phyloP scores from a whole-genome alignment of 169 alveolate genomes.

The Plasmodium blacklocki region DNA sequence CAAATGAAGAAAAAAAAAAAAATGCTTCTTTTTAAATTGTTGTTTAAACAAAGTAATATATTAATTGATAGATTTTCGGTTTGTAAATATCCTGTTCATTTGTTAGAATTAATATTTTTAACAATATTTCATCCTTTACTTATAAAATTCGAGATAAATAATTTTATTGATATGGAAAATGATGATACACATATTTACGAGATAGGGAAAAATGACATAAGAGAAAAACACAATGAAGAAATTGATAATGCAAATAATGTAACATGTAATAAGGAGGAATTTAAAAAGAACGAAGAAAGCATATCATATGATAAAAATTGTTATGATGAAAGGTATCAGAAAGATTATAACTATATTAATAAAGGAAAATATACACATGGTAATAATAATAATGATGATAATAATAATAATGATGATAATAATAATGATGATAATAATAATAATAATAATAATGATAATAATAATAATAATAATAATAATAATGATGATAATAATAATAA shows the following conservation, averaged over 20 bases:
- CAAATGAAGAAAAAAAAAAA: neutral
- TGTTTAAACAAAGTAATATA: constrained; percentile 30
- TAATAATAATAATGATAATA: too few relatives aligned
- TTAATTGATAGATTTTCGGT: constrained; percentile 28
- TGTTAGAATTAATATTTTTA: constrained; percentile 13
- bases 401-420: too few relatives aligned
- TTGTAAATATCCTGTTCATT: constrained; percentile 33
- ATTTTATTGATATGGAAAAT: neutral
- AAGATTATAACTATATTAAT: neutral
- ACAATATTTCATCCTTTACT: constrained; percentile 45
- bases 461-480: neutral
- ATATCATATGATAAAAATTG: too few relatives aligned
- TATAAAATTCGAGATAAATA: constrained; percentile 24
- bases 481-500: neutral
- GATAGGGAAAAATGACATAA: neutral
- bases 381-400: neutral
- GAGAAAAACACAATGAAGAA: neutral
- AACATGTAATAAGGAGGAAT: neutral
- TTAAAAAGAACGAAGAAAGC: too few relatives aligned
- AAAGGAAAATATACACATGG: neutral
- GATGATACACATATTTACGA: neutral
- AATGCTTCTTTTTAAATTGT: neutral
- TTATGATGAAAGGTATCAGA: neutral
- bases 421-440: too few relatives aligned
- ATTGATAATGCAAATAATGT: neutral